Percentiles rank a stretch among this genome's conserved stretches.
phyloP scores from a whole-genome alignment of 768 basidiomycete genomes.

The Tulasnella sp. region DNA sequence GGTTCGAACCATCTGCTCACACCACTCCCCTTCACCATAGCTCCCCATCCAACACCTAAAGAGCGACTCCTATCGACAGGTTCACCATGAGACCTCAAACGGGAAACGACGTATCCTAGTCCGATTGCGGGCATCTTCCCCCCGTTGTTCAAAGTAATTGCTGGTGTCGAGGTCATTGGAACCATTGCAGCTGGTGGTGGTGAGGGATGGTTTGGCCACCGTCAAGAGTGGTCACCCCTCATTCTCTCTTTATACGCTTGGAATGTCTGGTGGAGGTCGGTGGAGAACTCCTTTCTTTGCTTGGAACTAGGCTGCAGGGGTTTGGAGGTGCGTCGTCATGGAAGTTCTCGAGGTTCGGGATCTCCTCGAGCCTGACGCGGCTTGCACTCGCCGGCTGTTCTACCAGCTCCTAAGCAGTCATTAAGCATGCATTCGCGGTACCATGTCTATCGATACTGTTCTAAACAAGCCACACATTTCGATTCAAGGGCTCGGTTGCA shows the following conservation, averaged over 20 bases:
- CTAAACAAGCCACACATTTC: constrained; percentile 16
- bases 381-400: constrained; percentile 47
- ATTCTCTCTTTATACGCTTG: background rate
- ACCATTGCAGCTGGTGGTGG: no score
- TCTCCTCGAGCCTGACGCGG: no score
- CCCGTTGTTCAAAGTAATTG: constrained; percentile 36
- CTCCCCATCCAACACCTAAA: constrained; percentile 8
- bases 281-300: no score
- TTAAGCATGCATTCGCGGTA: no score
- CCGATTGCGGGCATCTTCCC: constrained; percentile 61
- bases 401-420: no score
- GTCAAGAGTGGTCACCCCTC: no score
- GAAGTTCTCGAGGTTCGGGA: constrained; percentile 43
- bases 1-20: constrained; percentile 31
- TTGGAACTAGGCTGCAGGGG: background rate
- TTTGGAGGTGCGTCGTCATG: background rate
- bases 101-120: constrained; percentile 34
- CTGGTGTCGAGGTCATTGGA: background rate
- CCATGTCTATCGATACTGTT: constrained; percentile 39
- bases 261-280: background rate
- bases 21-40: background rate
- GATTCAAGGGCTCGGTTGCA: no score
- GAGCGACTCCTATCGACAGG: constrained; percentile 25
- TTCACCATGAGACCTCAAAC: background rate
- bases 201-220: no score